Conservation (phyloP, 495 filamentous ascomycete species). For the Aspergillus bridgeri region DNA sequence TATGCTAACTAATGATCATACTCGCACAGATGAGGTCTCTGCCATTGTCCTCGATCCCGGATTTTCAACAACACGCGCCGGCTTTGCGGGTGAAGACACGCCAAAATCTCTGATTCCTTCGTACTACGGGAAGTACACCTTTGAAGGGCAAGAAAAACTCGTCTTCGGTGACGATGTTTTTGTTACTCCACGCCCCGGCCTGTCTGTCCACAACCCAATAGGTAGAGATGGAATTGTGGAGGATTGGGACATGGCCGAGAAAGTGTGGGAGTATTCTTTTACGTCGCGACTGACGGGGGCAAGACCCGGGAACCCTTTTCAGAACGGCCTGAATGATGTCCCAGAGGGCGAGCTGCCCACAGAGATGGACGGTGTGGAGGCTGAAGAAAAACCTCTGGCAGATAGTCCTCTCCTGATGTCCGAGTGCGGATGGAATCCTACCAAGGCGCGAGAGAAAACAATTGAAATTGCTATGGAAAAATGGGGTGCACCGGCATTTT, state of each 20-base stretch:
- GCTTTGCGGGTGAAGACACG: slow-evolving; percentile 95
- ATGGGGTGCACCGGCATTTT: slow-evolving; percentile 93
- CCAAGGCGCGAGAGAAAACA: slow-evolving; percentile 82
- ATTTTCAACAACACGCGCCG: slow-evolving; percentile 84
- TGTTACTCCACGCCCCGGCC: slow-evolving; percentile 65
- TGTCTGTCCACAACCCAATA: slow-evolving; percentile 89
- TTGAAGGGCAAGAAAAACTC: slow-evolving; percentile 53
- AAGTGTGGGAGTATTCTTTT: slow-evolving; percentile 85
- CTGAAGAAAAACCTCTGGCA: slow-evolving; percentile 70
- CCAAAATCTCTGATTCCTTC: slow-evolving; percentile 91
- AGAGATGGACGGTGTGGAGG: slow-evolving; percentile 65
- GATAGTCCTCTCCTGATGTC: slow-evolving; percentile 93
- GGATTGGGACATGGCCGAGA: slow-evolving; percentile 91
- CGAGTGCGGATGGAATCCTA: slow-evolving; percentile 86
- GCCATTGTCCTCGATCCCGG: slow-evolving; percentile 95
- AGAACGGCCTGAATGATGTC: slow-evolving; percentile 73
- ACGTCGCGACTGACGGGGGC: slow-evolving; percentile 70
- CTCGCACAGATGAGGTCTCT: slow-evolving; percentile 79
- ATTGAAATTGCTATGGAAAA: slow-evolving; percentile 95
- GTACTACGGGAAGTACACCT: slow-evolving; percentile 67
- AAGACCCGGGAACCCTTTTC: slow-evolving; percentile 58
- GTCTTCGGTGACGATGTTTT: slow-evolving; percentile 87
- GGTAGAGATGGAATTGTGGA: slow-evolving; percentile 85
- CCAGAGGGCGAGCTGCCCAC: slow-evolving; percentile 56
- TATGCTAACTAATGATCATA: neutral